Evolutionary conservation across 2,329 filamentous ascomycete genomes (phyloP), one percentile per base, ranked within the genome.

Genomic region (Cladophialophora carrionii): DNA sequence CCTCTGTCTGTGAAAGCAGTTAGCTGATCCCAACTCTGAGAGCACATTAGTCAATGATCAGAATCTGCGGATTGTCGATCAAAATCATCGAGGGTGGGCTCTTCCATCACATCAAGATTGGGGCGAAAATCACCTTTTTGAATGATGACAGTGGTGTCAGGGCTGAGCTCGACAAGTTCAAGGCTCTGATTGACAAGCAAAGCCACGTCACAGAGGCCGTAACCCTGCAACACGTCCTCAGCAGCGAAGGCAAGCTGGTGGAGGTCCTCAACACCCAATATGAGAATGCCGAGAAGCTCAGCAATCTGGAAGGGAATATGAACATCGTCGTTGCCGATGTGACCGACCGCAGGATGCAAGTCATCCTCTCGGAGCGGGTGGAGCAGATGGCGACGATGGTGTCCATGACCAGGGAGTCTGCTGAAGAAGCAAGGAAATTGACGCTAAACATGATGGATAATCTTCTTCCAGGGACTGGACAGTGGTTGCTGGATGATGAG

Each of bases 111-210:
- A 34, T 55, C 4, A 55, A 55, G 29, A 34, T 55, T 12, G 52
- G 52, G 7, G 52, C 52, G 10, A 73, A 73, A 66, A 71, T 73
- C 2, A 72, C 74, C 61, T 71, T 71, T 9, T 72, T 74, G 57
- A 68, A 71, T 31, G 68, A 68, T n/a, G 72, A 74, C 55, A 71
- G 73, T 61, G 73, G 72, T n/a, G 71, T 74, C 5, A 68, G 69
- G 20, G 71, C 49, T 8, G 72, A 73, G 52, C 62, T 74, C 12
- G 61, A 24, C 37, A 67, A 63, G 3, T 67, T 74, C 7, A 68
- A 71, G 52, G 60, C 61, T 8, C 65, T 74, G 8, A 72, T 74
- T 17, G 71, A 74, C 43, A 70, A 70, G 32, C 72, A 74, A 57
- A 72, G 71, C 14, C 70, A 71, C 52, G 73, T 74, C 68, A 72